phyloP scores from a whole-genome alignment of 1,284 basidiomycete genomes.

The Cutaneotrichosporon sp. region DNA sequence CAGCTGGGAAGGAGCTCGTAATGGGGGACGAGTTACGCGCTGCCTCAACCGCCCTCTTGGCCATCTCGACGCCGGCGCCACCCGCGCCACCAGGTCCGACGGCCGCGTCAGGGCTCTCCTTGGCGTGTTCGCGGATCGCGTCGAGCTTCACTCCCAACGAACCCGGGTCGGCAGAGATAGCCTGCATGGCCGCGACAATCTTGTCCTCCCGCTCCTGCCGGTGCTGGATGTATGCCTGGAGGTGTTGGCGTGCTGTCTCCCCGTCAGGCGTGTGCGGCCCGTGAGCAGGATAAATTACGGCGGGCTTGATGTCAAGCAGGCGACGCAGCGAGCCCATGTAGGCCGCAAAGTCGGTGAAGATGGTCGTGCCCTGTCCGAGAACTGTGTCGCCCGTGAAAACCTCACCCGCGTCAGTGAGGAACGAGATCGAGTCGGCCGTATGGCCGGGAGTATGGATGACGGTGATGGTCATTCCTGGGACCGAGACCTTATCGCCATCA shows the following conservation, averaged over 20 bases:
- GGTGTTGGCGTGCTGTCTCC: constrained; percentile 51
- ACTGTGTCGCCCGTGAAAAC: constrained; percentile 89
- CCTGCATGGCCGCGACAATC: constrained; percentile 54
- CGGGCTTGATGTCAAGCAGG: constrained; percentile 44
- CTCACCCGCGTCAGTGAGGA: constrained; percentile 52
- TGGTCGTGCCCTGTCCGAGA: constrained; percentile 83
- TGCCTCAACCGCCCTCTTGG: not conserved
- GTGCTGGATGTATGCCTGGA: constrained; percentile 75
- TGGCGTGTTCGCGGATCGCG: constrained; percentile 17
- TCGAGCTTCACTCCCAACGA: constrained; percentile 23
- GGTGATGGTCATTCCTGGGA: constrained; percentile 53
- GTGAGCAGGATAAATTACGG: constrained; percentile 78
- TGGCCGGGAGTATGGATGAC: constrained; percentile 88
- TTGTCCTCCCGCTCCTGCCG: constrained; percentile 78
- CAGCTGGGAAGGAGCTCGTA: constrained; percentile 9
- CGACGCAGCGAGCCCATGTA: constrained; percentile 45
- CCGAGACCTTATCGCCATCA: constrained; percentile 8
- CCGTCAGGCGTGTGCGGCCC: constrained; percentile 65
- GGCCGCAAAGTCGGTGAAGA: constrained; percentile 78
- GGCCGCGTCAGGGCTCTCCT: constrained; percentile 13
- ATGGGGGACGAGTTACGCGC: constrained; percentile 14
- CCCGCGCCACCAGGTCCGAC: constrained; percentile 6
- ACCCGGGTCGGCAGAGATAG: constrained; percentile 14
- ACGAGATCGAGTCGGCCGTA: constrained; percentile 78
- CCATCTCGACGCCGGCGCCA: constrained; percentile 15